A percentile compares a stretch with the other conserved stretches of the same genome.
These are phyloP conservation scores for Cladosporium sp. DNA, from an alignment of 2,329 filamentous ascomycete genomes.

Conservation along the genomic window DNA sequence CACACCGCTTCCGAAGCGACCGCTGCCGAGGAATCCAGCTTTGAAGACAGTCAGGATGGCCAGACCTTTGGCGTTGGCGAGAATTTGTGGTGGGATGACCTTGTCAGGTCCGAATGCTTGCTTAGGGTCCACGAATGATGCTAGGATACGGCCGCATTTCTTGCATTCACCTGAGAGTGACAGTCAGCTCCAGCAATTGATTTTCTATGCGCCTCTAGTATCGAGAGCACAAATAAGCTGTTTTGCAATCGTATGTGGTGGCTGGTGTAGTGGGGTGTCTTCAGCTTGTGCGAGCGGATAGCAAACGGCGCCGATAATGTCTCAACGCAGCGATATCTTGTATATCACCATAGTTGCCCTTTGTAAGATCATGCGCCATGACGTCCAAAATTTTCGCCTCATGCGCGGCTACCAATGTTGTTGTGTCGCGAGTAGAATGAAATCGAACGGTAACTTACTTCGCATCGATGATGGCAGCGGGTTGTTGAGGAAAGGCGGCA, in stretches of 20 bases:
- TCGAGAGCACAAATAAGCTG: neutral
- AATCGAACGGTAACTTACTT: constrained; percentile 38
- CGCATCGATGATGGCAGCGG: constrained; percentile 51
- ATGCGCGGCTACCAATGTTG: neutral
- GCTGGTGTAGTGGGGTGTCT: neutral
- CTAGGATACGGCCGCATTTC: constrained; percentile 93
- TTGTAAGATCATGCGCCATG: neutral
- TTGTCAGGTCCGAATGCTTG: constrained; percentile 96
- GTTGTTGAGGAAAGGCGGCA: constrained; percentile 50
- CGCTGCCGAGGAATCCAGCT: constrained; percentile 79
- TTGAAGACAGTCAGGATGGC: constrained; percentile 84
- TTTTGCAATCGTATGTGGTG: neutral
- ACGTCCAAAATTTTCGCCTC: neutral
- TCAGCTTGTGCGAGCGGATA: neutral
- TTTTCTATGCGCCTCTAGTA: neutral
- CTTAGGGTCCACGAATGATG: constrained; percentile 88
- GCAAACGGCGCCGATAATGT: neutral
- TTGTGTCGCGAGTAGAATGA: neutral
- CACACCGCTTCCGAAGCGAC: constrained; percentile 74
- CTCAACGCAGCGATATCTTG: neutral
- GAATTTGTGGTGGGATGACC: constrained; percentile 85
- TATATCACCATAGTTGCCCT: neutral
- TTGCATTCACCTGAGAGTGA: constrained; percentile 77
- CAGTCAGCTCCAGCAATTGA: neutral
- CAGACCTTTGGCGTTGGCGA: constrained; percentile 88